phyloP scores from a whole-genome alignment of 345 rosid genomes.

The Eucalyptus victrix region DNA sequence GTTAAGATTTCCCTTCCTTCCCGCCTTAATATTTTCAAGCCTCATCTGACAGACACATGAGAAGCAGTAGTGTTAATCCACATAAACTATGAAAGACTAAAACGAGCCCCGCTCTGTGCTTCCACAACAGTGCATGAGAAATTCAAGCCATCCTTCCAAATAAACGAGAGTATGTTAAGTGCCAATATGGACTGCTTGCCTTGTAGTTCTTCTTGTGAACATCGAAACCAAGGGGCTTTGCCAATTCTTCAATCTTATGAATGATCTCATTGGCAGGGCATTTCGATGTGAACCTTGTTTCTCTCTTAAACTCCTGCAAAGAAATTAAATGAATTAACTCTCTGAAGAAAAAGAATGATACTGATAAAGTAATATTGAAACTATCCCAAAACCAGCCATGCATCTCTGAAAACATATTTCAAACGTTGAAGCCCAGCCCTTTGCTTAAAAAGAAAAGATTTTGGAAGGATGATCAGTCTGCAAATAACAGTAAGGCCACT shows the following conservation, averaged over 20 bases:
- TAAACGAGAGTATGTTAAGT: not conserved
- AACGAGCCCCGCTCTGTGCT: not conserved
- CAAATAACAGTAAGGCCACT: not conserved
- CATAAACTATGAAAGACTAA: not conserved
- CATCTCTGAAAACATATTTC: not conserved
- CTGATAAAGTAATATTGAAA: not conserved
- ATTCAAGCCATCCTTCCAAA: not conserved
- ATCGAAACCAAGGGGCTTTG: conserved; percentile 89
- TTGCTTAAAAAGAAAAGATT: not conserved
- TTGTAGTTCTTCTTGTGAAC: conserved; percentile 89
- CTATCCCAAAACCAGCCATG: not conserved
- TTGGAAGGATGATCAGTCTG: not conserved
- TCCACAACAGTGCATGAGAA: not conserved
- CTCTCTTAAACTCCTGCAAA: conserved; percentile 70
- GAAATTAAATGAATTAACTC: not conserved
- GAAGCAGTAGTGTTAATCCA: not conserved
- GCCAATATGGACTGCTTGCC: conserved; percentile 18
- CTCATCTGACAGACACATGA: conserved; percentile 40
- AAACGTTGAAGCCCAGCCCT: not conserved
- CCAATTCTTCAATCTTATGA: conserved; percentile 79
- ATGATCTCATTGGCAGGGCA: conserved; percentile 83
- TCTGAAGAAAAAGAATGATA: not conserved
- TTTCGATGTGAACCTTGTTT: conserved; percentile 76
- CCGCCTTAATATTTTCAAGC: conserved; percentile 84
- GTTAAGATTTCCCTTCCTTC: conserved; percentile 90